Evolutionary conservation across 345 rosid genomes (phyloP).

Genomic region (Syzygium jambos): DNA sequence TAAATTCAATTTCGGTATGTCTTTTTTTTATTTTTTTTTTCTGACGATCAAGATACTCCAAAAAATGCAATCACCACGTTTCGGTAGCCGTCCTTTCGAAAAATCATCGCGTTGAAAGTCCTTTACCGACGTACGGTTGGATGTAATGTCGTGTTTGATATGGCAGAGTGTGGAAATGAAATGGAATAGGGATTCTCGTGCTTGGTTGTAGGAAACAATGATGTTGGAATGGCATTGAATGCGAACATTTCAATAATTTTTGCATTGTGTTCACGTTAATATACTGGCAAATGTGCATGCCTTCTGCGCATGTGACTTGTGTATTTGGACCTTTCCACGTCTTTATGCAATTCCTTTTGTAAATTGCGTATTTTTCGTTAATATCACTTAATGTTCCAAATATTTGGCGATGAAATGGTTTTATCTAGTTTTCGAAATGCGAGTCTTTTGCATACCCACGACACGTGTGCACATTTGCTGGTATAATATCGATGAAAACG

Average conservation of each 20-base stretch:
- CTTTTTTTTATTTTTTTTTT: background rate
- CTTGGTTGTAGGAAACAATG: background rate
- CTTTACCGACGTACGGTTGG: background rate
- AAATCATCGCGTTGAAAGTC: background rate
- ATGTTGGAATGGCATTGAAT: accelerated
- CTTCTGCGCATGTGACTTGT: too few relatives aligned
- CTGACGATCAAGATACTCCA: accelerated
- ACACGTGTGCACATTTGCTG: too few relatives aligned
- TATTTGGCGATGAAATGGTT: too few relatives aligned
- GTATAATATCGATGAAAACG: too few relatives aligned
- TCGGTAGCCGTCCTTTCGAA: accelerated
- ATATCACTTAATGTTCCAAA: too few relatives aligned
- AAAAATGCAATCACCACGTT: accelerated
- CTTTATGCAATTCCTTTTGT: too few relatives aligned
- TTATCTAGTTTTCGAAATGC: too few relatives aligned
- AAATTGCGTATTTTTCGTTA: too few relatives aligned
- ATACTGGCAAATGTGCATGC: background rate
- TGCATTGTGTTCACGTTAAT: background rate
- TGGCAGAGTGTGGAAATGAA: background rate
- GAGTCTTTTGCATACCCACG: too few relatives aligned
- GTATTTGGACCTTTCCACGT: too few relatives aligned
- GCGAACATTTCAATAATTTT: background rate
- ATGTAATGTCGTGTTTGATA: background rate
- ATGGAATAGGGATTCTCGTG: background rate
- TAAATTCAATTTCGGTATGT: background rate